phyloP scores from a whole-genome alignment of 352 stramenopile genomes.

The Pythium aquatile region DNA sequence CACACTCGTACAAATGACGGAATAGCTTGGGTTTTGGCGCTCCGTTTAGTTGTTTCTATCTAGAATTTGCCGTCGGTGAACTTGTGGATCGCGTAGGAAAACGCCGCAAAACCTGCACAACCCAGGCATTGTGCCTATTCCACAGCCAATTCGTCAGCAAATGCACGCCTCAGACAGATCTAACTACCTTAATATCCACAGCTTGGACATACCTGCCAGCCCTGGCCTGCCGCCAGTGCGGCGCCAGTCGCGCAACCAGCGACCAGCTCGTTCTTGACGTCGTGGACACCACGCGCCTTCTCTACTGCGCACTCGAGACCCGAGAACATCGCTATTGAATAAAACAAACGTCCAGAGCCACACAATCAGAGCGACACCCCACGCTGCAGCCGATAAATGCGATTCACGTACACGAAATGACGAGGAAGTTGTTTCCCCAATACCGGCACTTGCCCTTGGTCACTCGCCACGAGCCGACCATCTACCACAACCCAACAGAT shows the following conservation, averaged over 20 bases:
- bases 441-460: constrained; percentile 78
- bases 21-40: neutral
- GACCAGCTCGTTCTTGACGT: constrained; percentile 94
- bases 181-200: neutral
- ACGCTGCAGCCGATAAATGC: neutral
- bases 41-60: neutral
- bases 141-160: neutral
- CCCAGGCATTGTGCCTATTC: constrained; percentile 85
- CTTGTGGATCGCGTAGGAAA: constrained; percentile 89
- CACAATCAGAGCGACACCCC: neutral
- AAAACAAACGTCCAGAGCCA: neutral
- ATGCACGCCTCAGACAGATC: neutral
- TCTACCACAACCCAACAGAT: constrained; percentile 27
- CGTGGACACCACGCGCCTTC: constrained; percentile 93
- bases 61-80: constrained; percentile 84
- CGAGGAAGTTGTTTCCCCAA: constrained; percentile 86
- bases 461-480: constrained; percentile 63
- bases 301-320: constrained; percentile 93
- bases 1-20: neutral
- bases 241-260: constrained; percentile 95
- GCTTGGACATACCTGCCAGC: constrained; percentile 53
- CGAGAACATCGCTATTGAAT: constrained; percentile 88
- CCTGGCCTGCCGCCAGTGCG: constrained; percentile 91
- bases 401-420: constrained; percentile 62
- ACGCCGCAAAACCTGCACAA: constrained; percentile 92